Percentiles rank a stretch among this genome's conserved stretches.
phyloP scores from a whole-genome alignment of 768 basidiomycete genomes.

The Trametes meyenii region DNA sequence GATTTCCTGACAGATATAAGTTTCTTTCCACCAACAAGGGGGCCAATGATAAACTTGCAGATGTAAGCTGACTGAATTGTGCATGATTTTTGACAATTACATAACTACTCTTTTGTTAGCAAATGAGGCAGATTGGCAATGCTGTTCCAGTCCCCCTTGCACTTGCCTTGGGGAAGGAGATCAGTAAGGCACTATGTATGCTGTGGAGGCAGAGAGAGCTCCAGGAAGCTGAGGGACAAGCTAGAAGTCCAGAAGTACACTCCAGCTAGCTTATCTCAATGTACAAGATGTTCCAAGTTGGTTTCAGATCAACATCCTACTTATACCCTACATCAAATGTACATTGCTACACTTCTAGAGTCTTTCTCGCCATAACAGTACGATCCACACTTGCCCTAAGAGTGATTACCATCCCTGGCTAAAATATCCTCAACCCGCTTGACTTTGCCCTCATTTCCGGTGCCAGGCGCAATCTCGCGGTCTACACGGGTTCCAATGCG shows the following conservation, averaged over 20 bases:
- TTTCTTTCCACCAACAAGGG: slow-evolving; percentile 53
- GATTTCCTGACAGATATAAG: slow-evolving; percentile 73
- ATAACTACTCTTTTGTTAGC: slow-evolving; percentile 42
- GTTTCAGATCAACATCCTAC: not conserved
- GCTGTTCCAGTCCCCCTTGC: slow-evolving; percentile 77
- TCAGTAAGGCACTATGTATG: slow-evolving; percentile 48
- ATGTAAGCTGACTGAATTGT: slow-evolving; percentile 46
- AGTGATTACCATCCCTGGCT: slow-evolving; percentile 32
- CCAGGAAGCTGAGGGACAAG: not conserved
- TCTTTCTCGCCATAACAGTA: not conserved
- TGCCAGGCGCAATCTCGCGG: slow-evolving; percentile 59
- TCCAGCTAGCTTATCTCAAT: not conserved
- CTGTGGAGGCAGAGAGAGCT: slow-evolving; percentile 48
- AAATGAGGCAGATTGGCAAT: slow-evolving; percentile 79
- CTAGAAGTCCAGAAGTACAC: slow-evolving; percentile 19
- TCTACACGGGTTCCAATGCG: slow-evolving; percentile 91
- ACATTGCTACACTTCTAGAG: too few relatives aligned
- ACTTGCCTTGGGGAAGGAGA: slow-evolving; percentile 55
- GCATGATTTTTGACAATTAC: not conserved
- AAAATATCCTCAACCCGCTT: slow-evolving; percentile 82
- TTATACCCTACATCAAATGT: not conserved
- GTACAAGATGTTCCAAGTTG: not conserved
- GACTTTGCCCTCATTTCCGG: slow-evolving; percentile 81
- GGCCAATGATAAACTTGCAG: slow-evolving; percentile 42
- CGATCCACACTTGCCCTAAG: not conserved